Conservation (phyloP, 768 basidiomycete genomes). For the Kondoa malvinella region DNA sequence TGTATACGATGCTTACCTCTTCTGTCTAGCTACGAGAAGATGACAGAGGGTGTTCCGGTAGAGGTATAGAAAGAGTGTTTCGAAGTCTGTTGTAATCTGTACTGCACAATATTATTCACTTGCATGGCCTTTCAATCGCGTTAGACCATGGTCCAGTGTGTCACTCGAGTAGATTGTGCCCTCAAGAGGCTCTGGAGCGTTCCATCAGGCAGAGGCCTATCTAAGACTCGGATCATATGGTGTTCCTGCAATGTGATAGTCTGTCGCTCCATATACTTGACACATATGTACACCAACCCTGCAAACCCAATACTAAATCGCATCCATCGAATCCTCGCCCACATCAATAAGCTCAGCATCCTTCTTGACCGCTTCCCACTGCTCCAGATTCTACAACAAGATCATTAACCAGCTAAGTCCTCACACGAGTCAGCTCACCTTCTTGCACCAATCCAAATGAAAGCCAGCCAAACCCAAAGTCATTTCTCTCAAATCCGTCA, state of each 20-base stretch:
- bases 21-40: no score
- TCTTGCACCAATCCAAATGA: conserved; percentile 92
- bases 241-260: no score
- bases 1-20: no score
- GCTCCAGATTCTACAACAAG: conserved; percentile 63
- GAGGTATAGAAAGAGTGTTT: background rate
- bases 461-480: conserved; percentile 69
- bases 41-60: background rate
- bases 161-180: no score
- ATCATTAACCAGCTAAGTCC: conserved; percentile 19
- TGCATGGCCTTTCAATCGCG: background rate
- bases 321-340: conserved; percentile 34
- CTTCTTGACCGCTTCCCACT: conserved; percentile 88
- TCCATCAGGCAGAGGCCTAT: no score
- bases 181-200: no score
- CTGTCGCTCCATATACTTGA: no score
- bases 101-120: background rate
- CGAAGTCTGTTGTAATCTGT: background rate
- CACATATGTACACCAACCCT: no score
- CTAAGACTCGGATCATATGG: no score
- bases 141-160: no score
- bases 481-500: conserved; percentile 89
- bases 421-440: conserved; percentile 39
- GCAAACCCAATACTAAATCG: no score
- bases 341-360: conserved; percentile 79